Evolutionary conservation across 192 early-diverging fungal genomes (phyloP).

Genomic region (Podila verticillata): DNA sequence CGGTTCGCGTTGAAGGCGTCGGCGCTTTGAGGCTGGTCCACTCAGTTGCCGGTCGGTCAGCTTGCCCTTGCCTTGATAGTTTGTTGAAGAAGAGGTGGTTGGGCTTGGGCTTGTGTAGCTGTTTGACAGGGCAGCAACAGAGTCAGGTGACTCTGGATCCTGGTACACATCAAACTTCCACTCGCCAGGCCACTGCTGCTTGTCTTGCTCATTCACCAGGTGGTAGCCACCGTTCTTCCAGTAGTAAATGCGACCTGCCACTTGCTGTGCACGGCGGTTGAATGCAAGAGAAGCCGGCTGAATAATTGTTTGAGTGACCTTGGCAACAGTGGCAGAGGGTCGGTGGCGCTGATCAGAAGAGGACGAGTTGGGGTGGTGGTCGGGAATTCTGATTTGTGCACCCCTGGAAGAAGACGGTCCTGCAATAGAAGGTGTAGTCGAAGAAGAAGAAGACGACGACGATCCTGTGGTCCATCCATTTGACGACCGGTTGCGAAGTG

Average conservation of each 20-base stretch:
- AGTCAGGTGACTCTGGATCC: conserved; percentile 22
- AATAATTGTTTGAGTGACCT: conserved; percentile 17
- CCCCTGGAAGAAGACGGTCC: conserved; percentile 3
- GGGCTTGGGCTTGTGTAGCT: background rate
- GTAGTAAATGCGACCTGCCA: conserved; percentile 33
- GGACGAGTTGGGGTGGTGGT: conserved; percentile 27
- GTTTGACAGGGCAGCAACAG: background rate
- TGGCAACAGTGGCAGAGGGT: conserved; percentile 6
- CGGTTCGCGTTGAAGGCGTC: conserved; percentile 15
- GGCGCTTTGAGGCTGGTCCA: conserved; percentile 22
- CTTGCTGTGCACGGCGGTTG: conserved; percentile 36
- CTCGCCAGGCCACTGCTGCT: conserved; percentile 43
- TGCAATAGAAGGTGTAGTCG: conserved; percentile 4
- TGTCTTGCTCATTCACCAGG: conserved; percentile 30
- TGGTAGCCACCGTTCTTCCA: conserved; percentile 38
- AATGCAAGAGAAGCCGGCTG: conserved; percentile 28
- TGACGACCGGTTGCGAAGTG: background rate
- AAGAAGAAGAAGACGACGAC: conserved; percentile 12
- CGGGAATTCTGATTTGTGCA: background rate
- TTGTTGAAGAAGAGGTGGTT: background rate
- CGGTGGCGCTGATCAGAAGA: conserved; percentile 13
- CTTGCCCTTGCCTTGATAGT: conserved; percentile 36
- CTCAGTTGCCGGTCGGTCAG: conserved; percentile 32
- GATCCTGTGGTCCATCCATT: background rate
- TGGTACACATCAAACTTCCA: conserved; percentile 49